Conservation (phyloP, 192 early-diverging fungal species). For the Coemansia sp. region DNA sequence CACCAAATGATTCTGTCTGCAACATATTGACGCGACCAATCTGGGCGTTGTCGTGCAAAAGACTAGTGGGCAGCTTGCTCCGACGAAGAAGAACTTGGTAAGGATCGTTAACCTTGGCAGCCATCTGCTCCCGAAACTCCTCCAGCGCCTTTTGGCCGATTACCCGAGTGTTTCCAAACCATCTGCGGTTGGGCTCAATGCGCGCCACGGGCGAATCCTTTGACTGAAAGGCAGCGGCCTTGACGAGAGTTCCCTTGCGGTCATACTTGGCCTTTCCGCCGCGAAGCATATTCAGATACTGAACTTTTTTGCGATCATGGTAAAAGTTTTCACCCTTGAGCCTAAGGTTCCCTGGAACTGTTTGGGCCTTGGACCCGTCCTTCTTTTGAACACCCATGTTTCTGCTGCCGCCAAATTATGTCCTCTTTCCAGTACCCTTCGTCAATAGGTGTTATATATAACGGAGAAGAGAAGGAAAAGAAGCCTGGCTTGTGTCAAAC, state of each 20-base stretch:
- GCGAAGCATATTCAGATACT: slow-evolving; percentile 92
- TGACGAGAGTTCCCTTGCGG: slow-evolving; percentile 85
- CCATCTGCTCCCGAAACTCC: slow-evolving; percentile 89
- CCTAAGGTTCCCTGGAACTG: slow-evolving; percentile 65
- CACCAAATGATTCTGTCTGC: slow-evolving; percentile 88
- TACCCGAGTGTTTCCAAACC: slow-evolving; percentile 98
- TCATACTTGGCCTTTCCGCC: slow-evolving; percentile 83
- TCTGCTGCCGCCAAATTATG: background rate
- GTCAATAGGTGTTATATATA: background rate
- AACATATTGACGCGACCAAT: slow-evolving; percentile 83
- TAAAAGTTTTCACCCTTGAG: slow-evolving; percentile 99
- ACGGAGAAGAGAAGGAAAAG: background rate
- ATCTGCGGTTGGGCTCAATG: slow-evolving; percentile 92
- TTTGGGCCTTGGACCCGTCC: slow-evolving; percentile 49
- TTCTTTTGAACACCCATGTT: slow-evolving; percentile 55
- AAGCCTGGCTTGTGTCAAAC: background rate
- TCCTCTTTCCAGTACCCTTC: background rate
- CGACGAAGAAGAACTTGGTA: slow-evolving; percentile 92
- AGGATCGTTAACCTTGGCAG: slow-evolving; percentile 85
- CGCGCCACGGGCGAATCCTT: slow-evolving; percentile 73
- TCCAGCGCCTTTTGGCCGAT: slow-evolving; percentile 94
- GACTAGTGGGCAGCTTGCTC: slow-evolving; percentile 95
- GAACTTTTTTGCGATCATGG: slow-evolving; percentile 92
- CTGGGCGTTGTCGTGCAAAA: slow-evolving; percentile 77
- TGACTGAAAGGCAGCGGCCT: slow-evolving; percentile 89